phyloP scores from a whole-genome alignment of 345 rosid species.

The Eucalyptus grandis region DNA sequence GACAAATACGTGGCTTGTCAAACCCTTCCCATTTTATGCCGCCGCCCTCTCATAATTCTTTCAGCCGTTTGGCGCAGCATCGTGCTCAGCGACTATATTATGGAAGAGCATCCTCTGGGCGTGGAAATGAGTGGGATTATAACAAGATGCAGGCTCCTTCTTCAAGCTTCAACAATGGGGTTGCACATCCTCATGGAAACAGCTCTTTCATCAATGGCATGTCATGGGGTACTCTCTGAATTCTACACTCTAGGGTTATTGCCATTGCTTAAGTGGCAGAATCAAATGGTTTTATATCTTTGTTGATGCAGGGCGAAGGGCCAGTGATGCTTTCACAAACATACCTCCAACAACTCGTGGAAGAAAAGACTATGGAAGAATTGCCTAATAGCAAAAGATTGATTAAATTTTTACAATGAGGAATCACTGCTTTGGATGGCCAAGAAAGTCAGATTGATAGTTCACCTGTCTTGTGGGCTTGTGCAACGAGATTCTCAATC shows the following conservation, averaged over 20 bases:
- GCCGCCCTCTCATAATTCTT: conserved; percentile 58
- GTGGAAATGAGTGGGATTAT: conserved; percentile 61
- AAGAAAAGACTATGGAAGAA: conserved; percentile 85
- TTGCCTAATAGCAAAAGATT: conserved; percentile 24
- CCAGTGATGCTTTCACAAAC: conserved; percentile 54
- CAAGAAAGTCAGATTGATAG: conserved; percentile 39
- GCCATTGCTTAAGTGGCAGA: background rate
- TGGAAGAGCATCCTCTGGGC: conserved; percentile 39
- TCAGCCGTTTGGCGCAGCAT: conserved; percentile 92
- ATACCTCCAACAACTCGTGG: conserved; percentile 76
- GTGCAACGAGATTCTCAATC: background rate
- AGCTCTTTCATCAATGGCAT: conserved; percentile 52
- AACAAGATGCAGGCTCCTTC: conserved; percentile 58
- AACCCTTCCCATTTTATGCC: conserved; percentile 43
- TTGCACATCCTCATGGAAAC: conserved; percentile 73
- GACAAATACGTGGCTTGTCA: conserved; percentile 46
- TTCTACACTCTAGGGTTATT: background rate
- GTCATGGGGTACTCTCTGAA: conserved; percentile 74
- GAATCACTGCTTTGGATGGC: conserved; percentile 35
- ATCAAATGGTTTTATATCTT: background rate
- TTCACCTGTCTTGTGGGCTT: conserved; percentile 63
- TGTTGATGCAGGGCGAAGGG: conserved; percentile 55
- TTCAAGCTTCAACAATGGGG: conserved; percentile 45
- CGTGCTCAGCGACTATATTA: conserved; percentile 41
- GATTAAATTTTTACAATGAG: background rate